Percentiles rank a stretch among this genome's conserved stretches.
Evolutionary conservation across 2,329 filamentous ascomycete species (phyloP).

Genomic region (Microsporum canis): DNA sequence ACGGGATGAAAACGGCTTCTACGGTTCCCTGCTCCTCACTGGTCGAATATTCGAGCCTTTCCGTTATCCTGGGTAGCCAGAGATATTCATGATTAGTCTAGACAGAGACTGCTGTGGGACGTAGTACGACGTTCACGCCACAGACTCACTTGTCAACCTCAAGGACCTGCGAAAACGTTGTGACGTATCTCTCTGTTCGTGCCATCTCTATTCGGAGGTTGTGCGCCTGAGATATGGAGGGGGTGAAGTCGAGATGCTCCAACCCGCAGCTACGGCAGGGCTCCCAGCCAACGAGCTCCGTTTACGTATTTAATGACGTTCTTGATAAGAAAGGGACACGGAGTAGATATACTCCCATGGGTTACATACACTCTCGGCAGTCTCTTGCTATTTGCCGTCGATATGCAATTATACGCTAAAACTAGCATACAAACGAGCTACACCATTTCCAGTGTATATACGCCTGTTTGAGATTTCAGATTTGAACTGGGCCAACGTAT

Average conservation of each 20-base stretch:
- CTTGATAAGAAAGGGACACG: not conserved
- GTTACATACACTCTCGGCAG: not conserved
- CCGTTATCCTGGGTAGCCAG: not conserved
- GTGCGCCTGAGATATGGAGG: not conserved
- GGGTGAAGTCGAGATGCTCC: not conserved
- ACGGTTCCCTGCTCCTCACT: not conserved
- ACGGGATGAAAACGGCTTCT: not conserved
- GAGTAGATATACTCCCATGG: not conserved
- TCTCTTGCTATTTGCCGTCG: not conserved
- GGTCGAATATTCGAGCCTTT: not conserved
- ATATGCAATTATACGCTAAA: not conserved
- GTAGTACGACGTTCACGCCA: not conserved
- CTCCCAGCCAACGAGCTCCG: not conserved
- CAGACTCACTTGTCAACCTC: conserved; percentile 3
- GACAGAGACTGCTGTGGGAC: not conserved
- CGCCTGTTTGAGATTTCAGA: not conserved
- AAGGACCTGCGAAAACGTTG: not conserved
- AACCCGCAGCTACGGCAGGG: not conserved
- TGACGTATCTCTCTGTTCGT: not conserved
- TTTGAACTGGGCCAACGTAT: not conserved
- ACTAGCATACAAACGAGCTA: not conserved
- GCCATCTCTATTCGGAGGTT: not conserved
- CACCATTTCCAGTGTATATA: not conserved
- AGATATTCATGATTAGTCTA: not conserved
- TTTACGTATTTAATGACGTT: not conserved